A percentile compares a stretch with the other conserved stretches of the same genome.
These are phyloP conservation scores for Trichoderma koningiopsis DNA, from an alignment of 2,329 filamentous ascomycete genomes.

Conservation along the genomic window DNA sequence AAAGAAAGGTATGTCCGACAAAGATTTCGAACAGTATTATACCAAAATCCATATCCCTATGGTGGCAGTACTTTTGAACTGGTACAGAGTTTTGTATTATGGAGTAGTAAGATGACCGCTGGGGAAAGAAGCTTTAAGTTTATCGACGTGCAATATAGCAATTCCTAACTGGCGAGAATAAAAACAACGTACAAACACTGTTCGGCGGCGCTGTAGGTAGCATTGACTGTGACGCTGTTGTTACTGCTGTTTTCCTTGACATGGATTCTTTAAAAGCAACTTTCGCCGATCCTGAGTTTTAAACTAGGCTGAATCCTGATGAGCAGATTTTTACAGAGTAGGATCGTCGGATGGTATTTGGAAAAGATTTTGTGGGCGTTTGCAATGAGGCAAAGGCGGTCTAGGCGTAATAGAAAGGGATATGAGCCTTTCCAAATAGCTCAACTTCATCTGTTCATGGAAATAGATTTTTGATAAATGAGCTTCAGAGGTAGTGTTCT, in stretches of 20 bases:
- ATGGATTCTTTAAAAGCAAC: not conserved
- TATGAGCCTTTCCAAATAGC: not conserved
- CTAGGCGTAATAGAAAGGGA: not conserved
- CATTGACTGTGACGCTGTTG: not conserved
- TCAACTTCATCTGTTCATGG: not conserved
- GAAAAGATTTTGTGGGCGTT: not conserved
- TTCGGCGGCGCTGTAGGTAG: not conserved
- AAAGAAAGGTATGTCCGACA: conserved; percentile 10
- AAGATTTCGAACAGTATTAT: conserved; percentile 13
- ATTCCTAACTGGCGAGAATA: not conserved
- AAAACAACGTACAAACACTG: not conserved
- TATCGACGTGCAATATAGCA: not conserved
- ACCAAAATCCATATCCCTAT: conserved; percentile 5
- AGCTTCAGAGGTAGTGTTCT: not conserved
- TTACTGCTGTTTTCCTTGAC: not conserved
- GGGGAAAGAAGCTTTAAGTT: not conserved
- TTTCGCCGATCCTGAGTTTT: not conserved
- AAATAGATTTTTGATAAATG: not conserved
- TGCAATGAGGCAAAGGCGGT: not conserved
- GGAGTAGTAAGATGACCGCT: not conserved
- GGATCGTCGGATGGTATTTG: not conserved
- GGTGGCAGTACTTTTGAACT: not conserved
- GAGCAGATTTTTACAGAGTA: not conserved
- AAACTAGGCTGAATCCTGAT: not conserved
- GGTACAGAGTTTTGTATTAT: not conserved